Base-by-base conservation (phyloP, 2,329 filamentous ascomycete species). In the Botrytis elliptica region DNA sequence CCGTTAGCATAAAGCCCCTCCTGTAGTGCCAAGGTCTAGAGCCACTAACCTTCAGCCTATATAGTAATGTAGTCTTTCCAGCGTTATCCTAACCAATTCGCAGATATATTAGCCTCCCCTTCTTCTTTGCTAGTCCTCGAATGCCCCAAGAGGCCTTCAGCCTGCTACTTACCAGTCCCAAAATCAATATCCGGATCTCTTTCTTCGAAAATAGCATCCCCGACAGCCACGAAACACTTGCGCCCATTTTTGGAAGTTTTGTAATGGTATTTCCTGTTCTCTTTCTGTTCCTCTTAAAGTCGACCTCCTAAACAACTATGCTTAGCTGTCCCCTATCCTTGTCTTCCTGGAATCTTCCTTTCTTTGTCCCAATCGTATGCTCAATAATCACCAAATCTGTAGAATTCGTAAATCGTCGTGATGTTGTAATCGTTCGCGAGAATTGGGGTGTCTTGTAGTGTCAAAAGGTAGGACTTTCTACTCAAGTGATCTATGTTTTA, bases 51-150 rank as follows among this genome's bases (percentile, higher is more conserved):
- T 98, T 98, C 79, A 99, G 86, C 84, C 95, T 92, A 86, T 99
- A 99, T 74, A 99, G 87, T 75, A 99, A 87, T 46, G 96, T 99
- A 62, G 96, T 99, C 86, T 99, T 99, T 83, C 96, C 96, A 66
- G 96, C 96, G 84, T 98, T 98, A 84, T 99, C 96, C 94, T 98
- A 72, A 6, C 22, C 33, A 46, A 33, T 49, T 71, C 20, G 60
- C 46, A 44, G 70, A 66, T n/a, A 10, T 14, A 66, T 75, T 70
- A 75, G 73, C 68, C 65, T 70, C 73, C 40, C 60, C 64, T 72
- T 36, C 29, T 57, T 62, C 72, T 66, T 44, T 40, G 5, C n/a
- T 12, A 59, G 70, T 70, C 66, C 62, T 67, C 29, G 38, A 69
- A 72, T 38, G 38, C 46, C 38, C 29, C 44, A 46, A 14, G 22